Evolutionary conservation across 1,284 basidiomycete genomes (phyloP), one percentile per base, ranked within the genome.

Genomic region (Cryptococcus neoformans): DNA sequence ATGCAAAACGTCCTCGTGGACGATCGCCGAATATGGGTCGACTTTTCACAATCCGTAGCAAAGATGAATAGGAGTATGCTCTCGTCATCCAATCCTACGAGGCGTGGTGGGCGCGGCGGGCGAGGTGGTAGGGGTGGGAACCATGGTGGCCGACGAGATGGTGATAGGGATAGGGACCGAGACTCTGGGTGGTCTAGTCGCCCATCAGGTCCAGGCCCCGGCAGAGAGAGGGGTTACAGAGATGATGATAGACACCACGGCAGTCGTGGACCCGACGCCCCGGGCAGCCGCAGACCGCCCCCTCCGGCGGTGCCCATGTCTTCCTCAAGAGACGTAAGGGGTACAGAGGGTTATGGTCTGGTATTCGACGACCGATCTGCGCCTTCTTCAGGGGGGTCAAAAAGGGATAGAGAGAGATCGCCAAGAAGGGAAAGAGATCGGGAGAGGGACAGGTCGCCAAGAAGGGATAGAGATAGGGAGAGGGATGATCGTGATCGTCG

Each of bases 1-100:
- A 99, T 99, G 95, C 95, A 99, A 76, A 98, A 97, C 69, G 95
- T 99, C 0, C 81, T 99, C 7, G 90, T 99, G n/a, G 95, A 99
- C 74, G 96, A 99, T 76, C 84, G 94, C 41, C 85, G 96, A 17
- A 99, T 99, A 73, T 98, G 95, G 90, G 95, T 99, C 61, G 94
- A 97, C 78, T 97, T 98, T 80, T 91, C 89, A 2, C 91, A 96
- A 81, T 95, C 92, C 36, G 96, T 99, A 6, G 80, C 81, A 41
- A 81, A 82, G 64, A 77, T 84, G 65, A 80, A 80, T 60, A 75
- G 78, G n/a, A 69, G 75, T 6, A 80, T 80, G 53, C 58, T 70
- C 50, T 28, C 28, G 28, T 28, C 28, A 4, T 55, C 75, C 54
- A 58, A 37, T 65, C 50, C 56, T 28, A 46, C 61, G 5, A 53